Percentiles rank a stretch among this genome's conserved stretches.
Evolutionary conservation across 2,329 filamentous ascomycete species (phyloP).

Genomic region (Blumeria graminis): DNA sequence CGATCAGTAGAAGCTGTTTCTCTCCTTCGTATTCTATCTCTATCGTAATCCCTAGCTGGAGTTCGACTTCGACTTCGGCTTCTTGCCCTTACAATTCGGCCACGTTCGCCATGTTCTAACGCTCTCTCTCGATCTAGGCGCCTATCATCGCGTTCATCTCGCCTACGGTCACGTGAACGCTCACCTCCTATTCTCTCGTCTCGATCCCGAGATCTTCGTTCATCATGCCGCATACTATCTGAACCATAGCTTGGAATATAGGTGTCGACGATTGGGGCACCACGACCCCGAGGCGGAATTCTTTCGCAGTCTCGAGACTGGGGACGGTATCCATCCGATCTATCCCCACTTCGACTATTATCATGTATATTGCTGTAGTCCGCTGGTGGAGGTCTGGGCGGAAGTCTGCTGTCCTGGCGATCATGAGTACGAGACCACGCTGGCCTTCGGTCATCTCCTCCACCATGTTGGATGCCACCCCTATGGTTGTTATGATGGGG

Average conservation of each 20-base stretch:
- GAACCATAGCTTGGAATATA: constrained; percentile 24
- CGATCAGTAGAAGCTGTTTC: not conserved
- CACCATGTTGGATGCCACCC: constrained; percentile 11
- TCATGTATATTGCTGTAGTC: constrained; percentile 10
- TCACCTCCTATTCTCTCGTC: constrained; percentile 14
- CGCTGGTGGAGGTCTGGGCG: constrained; percentile 12
- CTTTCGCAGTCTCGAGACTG: constrained; percentile 13
- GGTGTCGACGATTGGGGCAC: constrained; percentile 19
- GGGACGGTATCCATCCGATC: constrained; percentile 17
- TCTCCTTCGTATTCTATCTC: constrained; percentile 11
- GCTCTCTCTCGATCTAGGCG: constrained; percentile 17
- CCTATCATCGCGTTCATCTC: constrained; percentile 17
- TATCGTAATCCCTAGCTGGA: constrained; percentile 16
- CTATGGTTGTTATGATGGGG: constrained; percentile 9
- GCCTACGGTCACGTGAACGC: constrained; percentile 2
- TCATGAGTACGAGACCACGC: constrained; percentile 13
- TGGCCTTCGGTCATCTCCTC: constrained; percentile 13
- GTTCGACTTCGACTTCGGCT: constrained; percentile 22
- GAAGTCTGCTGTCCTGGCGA: constrained; percentile 12
- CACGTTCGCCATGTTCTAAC: constrained; percentile 15
- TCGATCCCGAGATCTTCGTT: constrained; percentile 15
- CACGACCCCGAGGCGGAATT: constrained; percentile 8
- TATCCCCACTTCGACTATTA: constrained; percentile 9
- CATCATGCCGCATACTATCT: constrained; percentile 13
- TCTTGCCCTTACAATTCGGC: constrained; percentile 11